These are phyloP conservation scores for Eutrema yunnanense DNA, from an alignment of 345 rosid genomes.

Conservation along the genomic window DNA sequence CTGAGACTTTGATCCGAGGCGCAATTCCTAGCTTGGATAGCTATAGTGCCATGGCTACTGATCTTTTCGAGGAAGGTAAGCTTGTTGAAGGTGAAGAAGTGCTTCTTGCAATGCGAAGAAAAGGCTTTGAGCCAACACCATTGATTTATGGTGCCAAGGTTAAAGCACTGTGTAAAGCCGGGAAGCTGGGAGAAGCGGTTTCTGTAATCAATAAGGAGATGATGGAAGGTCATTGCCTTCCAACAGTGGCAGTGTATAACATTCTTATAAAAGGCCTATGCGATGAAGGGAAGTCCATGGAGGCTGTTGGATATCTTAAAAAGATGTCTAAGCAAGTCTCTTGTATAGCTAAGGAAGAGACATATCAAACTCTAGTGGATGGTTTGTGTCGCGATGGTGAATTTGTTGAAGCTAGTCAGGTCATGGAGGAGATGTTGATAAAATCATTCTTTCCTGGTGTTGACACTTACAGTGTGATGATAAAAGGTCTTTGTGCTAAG, in stretches of 20 bases:
- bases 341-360: constrained; percentile 59
- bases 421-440: constrained; percentile 73
- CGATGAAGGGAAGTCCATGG: constrained; percentile 41
- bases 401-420: constrained; percentile 53
- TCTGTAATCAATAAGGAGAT: constrained; percentile 59
- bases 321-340: constrained; percentile 64
- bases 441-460: constrained; percentile 44
- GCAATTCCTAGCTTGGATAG: constrained; percentile 60
- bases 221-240: constrained; percentile 46
- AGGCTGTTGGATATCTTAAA: constrained; percentile 56
- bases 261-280: constrained; percentile 55
- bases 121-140: constrained; percentile 62
- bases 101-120: constrained; percentile 44
- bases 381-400: constrained; percentile 56
- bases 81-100: constrained; percentile 57
- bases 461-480: constrained; percentile 39
- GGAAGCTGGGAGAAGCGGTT: constrained; percentile 51
- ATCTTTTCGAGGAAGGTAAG: constrained; percentile 61
- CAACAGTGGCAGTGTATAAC: constrained; percentile 52
- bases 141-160: constrained; percentile 56
- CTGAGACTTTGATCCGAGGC: constrained; percentile 61
- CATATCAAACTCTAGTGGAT: constrained; percentile 49
- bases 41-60: constrained; percentile 66
- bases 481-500: constrained; percentile 56
- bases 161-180: constrained; percentile 49